Base-by-base conservation (phyloP, 345 rosid species). In the Carallia pectinifolia region DNA sequence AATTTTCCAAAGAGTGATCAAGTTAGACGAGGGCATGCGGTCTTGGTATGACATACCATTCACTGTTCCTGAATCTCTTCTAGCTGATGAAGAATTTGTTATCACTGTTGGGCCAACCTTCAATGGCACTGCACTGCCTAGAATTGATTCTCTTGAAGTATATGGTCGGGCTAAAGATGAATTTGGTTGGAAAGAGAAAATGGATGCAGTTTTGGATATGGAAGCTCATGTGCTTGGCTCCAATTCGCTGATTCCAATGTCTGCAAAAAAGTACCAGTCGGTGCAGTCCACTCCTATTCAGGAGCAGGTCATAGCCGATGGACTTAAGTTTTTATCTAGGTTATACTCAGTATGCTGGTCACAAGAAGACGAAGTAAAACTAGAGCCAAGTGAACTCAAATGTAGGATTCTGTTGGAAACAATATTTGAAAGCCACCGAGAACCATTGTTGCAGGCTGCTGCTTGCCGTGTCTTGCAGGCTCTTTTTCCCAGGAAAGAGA, bases 131-230 rank as follows among this genome's bases (percentile, higher is more conserved):
- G 77, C 87, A 61, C 67, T 87, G 40, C 92, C 99, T 44, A 89
- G 99, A 85, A 87, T 95, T 69, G 99, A 95, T 39, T 84, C 84
- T 8, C 98, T 95, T 76, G 99, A 95, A 85, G 92, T 92, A 40
- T 90, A 95, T 82, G 98, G 99, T 47, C 93, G 92, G 61, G 89
- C 92, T 76, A 95, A 95, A 84, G 98, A 95, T 84, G 99, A 95
- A 84, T 95, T 92, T 85, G 99, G 99, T 62, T 95, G 99, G 99
- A 95, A 95, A 81, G 99, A 95, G 80, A 92, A 92, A 75, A 88
- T 92, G 89, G 97, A 92, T 81, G 88, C 84, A 65, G 88, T 90
- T 53, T 71, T 94, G 81, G 98, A 92, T 69, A 87, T 92, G 93
- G 99, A 95, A 83, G 93, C 98, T 77, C 98, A 87, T 79, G 86